phyloP scores from a whole-genome alignment of 768 basidiomycete genomes.

The Flagelloscypha sp. region DNA sequence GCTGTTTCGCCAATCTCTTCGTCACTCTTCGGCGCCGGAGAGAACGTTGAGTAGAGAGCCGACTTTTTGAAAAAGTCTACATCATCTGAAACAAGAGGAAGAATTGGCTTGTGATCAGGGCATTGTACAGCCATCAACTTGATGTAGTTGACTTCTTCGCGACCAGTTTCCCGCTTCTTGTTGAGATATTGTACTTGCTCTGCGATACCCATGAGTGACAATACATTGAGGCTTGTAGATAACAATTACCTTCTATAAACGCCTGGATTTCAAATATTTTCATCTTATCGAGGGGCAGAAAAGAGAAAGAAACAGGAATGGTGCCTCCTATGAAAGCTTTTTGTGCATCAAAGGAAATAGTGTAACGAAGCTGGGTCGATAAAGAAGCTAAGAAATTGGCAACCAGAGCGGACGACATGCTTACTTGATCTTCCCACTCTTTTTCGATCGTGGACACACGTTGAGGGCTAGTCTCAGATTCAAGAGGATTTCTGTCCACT shows the following conservation, averaged over 20 bases:
- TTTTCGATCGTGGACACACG: too few relatives aligned
- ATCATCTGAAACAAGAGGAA: constrained; percentile 73
- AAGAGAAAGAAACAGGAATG: constrained; percentile 69
- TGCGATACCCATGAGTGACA: constrained; percentile 21
- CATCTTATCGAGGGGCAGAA: constrained; percentile 79
- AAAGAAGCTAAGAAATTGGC: too few relatives aligned
- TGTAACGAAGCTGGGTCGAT: constrained; percentile 78
- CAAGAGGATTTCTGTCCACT: too few relatives aligned
- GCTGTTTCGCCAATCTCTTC: constrained; percentile 49
- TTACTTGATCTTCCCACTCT: too few relatives aligned
- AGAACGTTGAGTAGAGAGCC: constrained; percentile 49
- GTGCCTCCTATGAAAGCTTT: constrained; percentile 78
- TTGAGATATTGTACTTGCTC: constrained; percentile 80
- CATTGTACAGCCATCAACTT: constrained; percentile 58
- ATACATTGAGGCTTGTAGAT: background rate
- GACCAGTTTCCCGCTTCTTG: constrained; percentile 56
- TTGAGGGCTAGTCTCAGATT: too few relatives aligned
- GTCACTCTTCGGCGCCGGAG: too few relatives aligned
- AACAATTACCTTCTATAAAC: constrained; percentile 63
- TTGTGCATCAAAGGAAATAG: constrained; percentile 64
- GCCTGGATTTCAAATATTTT: constrained; percentile 69
- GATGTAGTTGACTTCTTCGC: constrained; percentile 55
- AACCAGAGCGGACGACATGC: too few relatives aligned
- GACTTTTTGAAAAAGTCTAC: constrained; percentile 54
- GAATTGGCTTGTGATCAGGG: constrained; percentile 49